A percentile compares a stretch with the other conserved stretches of the same genome.
Evolutionary conservation across 2,329 filamentous ascomycete genomes (phyloP).

Genomic region (Fusarium drepaniforme): DNA sequence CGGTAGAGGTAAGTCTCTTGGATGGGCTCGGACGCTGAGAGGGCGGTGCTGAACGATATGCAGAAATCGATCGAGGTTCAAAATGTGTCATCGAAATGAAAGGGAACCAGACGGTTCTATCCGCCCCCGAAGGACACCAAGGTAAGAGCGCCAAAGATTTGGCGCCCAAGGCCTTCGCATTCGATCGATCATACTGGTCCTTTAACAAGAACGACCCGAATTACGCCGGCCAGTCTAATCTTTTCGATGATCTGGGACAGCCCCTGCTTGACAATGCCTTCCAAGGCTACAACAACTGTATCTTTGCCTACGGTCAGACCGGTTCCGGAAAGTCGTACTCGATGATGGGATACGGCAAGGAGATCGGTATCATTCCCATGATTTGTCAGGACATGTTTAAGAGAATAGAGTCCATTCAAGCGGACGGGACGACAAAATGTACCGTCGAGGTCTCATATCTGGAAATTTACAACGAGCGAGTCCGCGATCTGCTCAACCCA

Average conservation of each 20-base stretch:
- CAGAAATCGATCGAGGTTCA: constrained; percentile 90
- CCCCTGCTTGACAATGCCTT: constrained; percentile 98
- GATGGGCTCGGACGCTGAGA: not conserved
- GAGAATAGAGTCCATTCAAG: constrained; percentile 78
- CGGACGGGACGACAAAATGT: constrained; percentile 83
- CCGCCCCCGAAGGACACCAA: constrained; percentile 73
- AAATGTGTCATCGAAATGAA: constrained; percentile 99
- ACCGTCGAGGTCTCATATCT: constrained; percentile 98
- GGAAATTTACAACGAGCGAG: constrained; percentile 99
- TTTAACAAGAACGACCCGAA: constrained; percentile 85
- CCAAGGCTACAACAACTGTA: constrained; percentile 99
- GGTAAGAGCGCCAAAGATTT: constrained; percentile 77
- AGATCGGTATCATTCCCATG: constrained; percentile 93
- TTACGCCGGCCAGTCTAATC: constrained; percentile 90
- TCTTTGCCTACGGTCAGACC: constrained; percentile 98
- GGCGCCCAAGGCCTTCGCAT: constrained; percentile 88
- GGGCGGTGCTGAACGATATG: constrained; percentile 33
- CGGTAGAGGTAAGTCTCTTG: constrained; percentile 76
- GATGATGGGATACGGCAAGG: constrained; percentile 99
- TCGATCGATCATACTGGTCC: constrained; percentile 98
- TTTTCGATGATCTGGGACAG: constrained; percentile 89
- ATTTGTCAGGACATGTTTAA: constrained; percentile 99
- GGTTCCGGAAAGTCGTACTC: constrained; percentile 99
- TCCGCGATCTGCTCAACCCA: constrained; percentile 94
- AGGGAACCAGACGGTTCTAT: constrained; percentile 88